Conservation (phyloP, 164 flowering plant species). For the Vitis vinifera region DNA sequence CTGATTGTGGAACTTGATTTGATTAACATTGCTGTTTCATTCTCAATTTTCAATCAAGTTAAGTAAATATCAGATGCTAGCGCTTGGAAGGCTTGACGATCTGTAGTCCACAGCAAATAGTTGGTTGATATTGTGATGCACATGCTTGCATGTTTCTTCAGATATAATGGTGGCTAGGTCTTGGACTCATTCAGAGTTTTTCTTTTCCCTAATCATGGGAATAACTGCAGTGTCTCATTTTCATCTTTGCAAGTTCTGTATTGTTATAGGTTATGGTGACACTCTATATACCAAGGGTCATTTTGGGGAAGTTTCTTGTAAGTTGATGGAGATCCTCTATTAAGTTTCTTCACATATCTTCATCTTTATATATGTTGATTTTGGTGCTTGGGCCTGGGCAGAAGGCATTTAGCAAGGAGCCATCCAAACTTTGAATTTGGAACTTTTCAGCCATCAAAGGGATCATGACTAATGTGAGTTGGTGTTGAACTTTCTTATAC, state of each 20-base stretch:
- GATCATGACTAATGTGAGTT: not conserved
- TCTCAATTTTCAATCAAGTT: too few species aligned
- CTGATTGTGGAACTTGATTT: too few species aligned
- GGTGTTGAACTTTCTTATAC: not conserved
- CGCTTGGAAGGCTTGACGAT: too few species aligned
- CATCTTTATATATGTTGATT: not conserved
- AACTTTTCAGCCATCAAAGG: not conserved
- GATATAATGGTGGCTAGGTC: constrained; percentile 2
- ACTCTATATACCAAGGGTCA: not conserved
- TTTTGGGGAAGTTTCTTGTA: not conserved
- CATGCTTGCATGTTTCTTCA: not conserved
- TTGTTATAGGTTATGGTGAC: constrained; percentile 3
- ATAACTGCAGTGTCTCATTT: not conserved
- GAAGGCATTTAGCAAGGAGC: not conserved
- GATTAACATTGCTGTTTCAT: too few species aligned
- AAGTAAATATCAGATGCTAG: too few species aligned
- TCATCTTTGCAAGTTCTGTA: constrained; percentile 9
- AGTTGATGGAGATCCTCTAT: not conserved
- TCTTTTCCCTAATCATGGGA: not conserved
- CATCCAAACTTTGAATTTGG: not conserved
- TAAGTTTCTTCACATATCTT: constrained; percentile 1
- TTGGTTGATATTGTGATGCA: too few species aligned
- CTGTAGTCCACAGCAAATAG: too few species aligned
- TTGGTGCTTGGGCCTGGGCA: constrained; percentile 1
- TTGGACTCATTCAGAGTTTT: not conserved